Evolutionary conservation across 495 filamentous ascomycete genomes (phyloP).

Genomic region (Pyronema domesticum): DNA sequence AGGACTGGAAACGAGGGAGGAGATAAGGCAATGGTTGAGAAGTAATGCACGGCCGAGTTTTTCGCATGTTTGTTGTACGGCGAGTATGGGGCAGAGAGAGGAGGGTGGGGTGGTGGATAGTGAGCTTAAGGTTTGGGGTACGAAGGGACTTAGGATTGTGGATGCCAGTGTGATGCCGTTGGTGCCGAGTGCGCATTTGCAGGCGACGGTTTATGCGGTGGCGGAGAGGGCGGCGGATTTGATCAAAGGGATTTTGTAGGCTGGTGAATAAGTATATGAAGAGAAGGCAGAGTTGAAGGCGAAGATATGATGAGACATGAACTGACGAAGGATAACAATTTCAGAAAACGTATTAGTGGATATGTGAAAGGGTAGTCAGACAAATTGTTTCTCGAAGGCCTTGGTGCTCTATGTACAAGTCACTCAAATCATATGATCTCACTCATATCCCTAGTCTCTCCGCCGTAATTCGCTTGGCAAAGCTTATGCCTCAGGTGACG

Average conservation of each 20-base stretch:
- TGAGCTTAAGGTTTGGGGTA: slow-evolving; percentile 32
- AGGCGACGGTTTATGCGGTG: slow-evolving; percentile 39
- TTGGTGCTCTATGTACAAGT: too few species aligned
- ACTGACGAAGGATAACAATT: too few species aligned
- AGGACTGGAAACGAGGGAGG: slow-evolving; percentile 19
- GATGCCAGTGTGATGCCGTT: slow-evolving; percentile 42
- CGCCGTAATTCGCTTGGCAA: too few species aligned
- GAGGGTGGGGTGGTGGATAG: slow-evolving; percentile 31
- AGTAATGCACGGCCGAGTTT: slow-evolving; percentile 8
- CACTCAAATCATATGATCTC: too few species aligned
- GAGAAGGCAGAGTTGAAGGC: too few species aligned
- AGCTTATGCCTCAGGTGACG: too few species aligned
- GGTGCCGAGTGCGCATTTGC: slow-evolving; percentile 35
- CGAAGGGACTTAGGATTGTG: slow-evolving; percentile 31
- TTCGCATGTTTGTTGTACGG: slow-evolving; percentile 29
- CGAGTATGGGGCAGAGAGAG: slow-evolving; percentile 31
- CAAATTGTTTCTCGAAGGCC: too few species aligned
- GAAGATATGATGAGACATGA: too few species aligned
- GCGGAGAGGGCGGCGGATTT: slow-evolving; percentile 32
- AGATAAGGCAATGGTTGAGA: slow-evolving; percentile 17
- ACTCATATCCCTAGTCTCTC: too few species aligned
- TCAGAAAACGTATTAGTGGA: too few species aligned
- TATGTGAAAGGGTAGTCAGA: too few species aligned
- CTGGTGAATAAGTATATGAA: too few species aligned
- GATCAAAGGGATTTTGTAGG: neutral